Conservation (phyloP, 768 basidiomycete species). For the Tricholoma saponaceum region DNA sequence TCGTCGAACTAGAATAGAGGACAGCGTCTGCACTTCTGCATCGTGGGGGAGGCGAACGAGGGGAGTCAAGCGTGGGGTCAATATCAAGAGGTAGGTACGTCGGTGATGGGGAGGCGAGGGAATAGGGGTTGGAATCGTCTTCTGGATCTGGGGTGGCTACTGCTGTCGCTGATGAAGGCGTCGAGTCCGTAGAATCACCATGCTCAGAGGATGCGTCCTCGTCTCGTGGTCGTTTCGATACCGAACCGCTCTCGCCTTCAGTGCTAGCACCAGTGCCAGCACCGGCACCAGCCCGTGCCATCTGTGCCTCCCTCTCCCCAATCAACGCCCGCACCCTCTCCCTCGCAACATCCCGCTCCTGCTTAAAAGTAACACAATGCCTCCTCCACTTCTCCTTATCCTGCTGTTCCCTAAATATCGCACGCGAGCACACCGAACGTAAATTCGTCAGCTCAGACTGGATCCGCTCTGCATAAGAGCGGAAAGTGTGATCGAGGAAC, state of each 20-base stretch:
- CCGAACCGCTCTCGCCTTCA: slow-evolving; percentile 1
- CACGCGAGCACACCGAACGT: slow-evolving; percentile 25
- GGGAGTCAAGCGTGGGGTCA: background rate
- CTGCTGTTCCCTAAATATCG: slow-evolving; percentile 26
- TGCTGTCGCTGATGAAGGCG: background rate
- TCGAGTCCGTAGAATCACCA: slow-evolving; percentile 1
- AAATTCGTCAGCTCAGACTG: slow-evolving; percentile 26
- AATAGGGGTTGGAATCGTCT: background rate
- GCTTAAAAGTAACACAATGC: slow-evolving; percentile 25
- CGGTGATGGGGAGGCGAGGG: background rate
- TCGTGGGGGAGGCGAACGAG: background rate
- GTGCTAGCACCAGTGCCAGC: slow-evolving; percentile 3
- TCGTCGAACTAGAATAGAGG: background rate
- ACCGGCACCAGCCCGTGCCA: slow-evolving; percentile 5
- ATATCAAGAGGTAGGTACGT: background rate
- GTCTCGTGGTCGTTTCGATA: background rate
- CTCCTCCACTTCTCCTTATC: slow-evolving; percentile 25
- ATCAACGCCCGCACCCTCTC: slow-evolving; percentile 25
- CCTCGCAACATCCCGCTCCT: slow-evolving; percentile 30
- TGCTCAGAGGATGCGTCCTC: background rate
- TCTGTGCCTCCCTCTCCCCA: slow-evolving; percentile 12
- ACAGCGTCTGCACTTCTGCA: slow-evolving; percentile 5
- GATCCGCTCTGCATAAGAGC: slow-evolving; percentile 23
- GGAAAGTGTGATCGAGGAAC: slow-evolving; percentile 27
- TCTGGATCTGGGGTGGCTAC: background rate